Evolutionary conservation across 2,329 filamentous ascomycete genomes (phyloP).

Genomic region (Pseudogymnoascus sp.): DNA sequence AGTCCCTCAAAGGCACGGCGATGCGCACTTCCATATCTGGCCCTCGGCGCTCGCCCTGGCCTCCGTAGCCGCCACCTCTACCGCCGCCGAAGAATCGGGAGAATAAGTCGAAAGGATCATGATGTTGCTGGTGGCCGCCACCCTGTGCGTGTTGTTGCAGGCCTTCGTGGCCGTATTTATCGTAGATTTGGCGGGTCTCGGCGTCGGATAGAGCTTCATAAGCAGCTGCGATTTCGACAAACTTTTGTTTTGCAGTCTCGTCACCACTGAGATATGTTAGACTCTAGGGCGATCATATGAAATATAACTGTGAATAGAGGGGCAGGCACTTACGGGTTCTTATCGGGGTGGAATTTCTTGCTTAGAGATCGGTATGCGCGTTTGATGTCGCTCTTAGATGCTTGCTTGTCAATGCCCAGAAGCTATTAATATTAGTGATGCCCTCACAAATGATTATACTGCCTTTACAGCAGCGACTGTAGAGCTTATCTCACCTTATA

Average conservation of each 20-base stretch:
- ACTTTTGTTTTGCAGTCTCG: constrained; percentile 74
- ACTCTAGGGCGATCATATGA: not conserved
- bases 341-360: constrained; percentile 96
- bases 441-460: not conserved
- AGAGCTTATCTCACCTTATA: constrained; percentile 53
- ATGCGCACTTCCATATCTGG: constrained; percentile 86
- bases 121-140: constrained; percentile 51
- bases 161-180: constrained; percentile 87
- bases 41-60: constrained; percentile 69
- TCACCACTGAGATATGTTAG: constrained; percentile 51
- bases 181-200: constrained; percentile 80
- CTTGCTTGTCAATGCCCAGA: constrained; percentile 70
- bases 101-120: constrained; percentile 95
- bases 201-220: constrained; percentile 84
- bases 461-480: not conserved
- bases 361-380: constrained; percentile 83
- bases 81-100: constrained; percentile 91
- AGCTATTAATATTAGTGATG: constrained; percentile 42
- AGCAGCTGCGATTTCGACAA: constrained; percentile 87
- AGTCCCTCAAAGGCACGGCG: constrained; percentile 71
- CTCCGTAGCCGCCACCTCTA: constrained; percentile 63
- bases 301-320: not conserved
- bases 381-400: constrained; percentile 83
- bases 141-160: constrained; percentile 74
- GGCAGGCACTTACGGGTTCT: constrained; percentile 69